Evolutionary conservation across 2,329 filamentous ascomycete genomes (phyloP).

Genomic region (Triangularia setosa): DNA sequence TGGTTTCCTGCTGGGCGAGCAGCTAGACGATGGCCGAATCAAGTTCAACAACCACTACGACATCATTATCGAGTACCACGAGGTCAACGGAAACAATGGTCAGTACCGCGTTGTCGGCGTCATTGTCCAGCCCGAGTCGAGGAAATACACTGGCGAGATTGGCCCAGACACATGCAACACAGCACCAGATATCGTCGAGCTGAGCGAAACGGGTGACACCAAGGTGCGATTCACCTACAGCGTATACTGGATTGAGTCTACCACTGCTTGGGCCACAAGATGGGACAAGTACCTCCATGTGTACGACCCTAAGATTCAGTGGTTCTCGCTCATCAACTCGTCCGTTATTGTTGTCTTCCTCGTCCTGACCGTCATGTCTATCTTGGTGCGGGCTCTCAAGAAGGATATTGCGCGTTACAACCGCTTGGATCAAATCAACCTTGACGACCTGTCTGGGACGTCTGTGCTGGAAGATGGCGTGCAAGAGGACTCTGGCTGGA

Average conservation of each 20-base stretch:
- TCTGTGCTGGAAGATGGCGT: conserved; percentile 83
- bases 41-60: conserved; percentile 93
- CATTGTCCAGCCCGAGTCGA: conserved; percentile 76
- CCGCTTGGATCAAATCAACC: conserved; percentile 81
- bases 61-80: conserved; percentile 88
- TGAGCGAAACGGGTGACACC: conserved; percentile 56
- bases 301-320: conserved; percentile 96
- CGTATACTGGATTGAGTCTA: conserved; percentile 80
- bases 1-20: conserved; percentile 74
- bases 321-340: conserved; percentile 97
- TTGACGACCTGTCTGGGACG: conserved; percentile 82
- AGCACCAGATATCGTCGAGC: conserved; percentile 52
- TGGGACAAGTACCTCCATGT: conserved; percentile 99
- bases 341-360: conserved; percentile 92
- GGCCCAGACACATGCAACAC: conserved; percentile 55
- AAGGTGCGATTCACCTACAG: conserved; percentile 85
- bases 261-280: conserved; percentile 88
- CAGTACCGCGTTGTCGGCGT: conserved; percentile 89
- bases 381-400: conserved; percentile 79
- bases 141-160: conserved; percentile 50
- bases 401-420: conserved; percentile 98
- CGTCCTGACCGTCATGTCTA: conserved; percentile 86
- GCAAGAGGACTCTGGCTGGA: conserved; percentile 98
- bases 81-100: conserved; percentile 60
- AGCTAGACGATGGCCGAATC: conserved; percentile 50